Base-by-base conservation (phyloP, 2,329 filamentous ascomycete species). In the Sporothrix humicola region DNA sequence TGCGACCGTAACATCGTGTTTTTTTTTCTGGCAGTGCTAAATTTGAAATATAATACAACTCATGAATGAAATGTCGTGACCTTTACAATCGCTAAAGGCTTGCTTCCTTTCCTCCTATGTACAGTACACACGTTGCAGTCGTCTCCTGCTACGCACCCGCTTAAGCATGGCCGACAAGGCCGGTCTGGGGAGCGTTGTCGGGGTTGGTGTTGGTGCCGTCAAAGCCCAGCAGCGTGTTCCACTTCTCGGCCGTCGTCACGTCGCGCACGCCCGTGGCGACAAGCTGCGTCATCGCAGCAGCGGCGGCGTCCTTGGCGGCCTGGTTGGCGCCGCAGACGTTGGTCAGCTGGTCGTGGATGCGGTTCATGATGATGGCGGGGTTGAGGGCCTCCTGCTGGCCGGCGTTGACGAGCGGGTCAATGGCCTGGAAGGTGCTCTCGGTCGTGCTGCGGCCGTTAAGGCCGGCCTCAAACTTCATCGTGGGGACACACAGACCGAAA, bases 341-440 rank as follows among this genome's bases (percentile, higher is more conserved):
- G 79, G 82, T 86, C 74, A 92, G 85, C 83, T 92, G 89, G 81
- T 92, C 90, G 81, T 89, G 90, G 80, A 92, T 89, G 75, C 89
- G 87, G 85, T 91, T 92, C 80, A 89, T 91, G 84, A 92, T 92
- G 84, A 92, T 92, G 83, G 88, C 87, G 73, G 90, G 90, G 87
- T 92, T 92, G 63, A 92, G 84, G 15, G 90, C 90, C 79, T 92
- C 90, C 78, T 89, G 82, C 81, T 92, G 90, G 71, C 87, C 87
- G 78, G 88, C 83, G 76, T 88, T 86, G 74, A 91, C 86, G 20
- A 87, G 82, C 8, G 88, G 82, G 79, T 92, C 90, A 68, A 86
- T 86, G 70, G 91, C 87, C 81, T 91, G 88, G 87, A 92, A 93
- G 69, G 90, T 91, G 81, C 87, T 89, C 81, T 91, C 90, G 73